These are phyloP conservation scores for Citeromyces nyonsensis DNA, from an alignment of 805 yeast species.

Conservation along the genomic window DNA sequence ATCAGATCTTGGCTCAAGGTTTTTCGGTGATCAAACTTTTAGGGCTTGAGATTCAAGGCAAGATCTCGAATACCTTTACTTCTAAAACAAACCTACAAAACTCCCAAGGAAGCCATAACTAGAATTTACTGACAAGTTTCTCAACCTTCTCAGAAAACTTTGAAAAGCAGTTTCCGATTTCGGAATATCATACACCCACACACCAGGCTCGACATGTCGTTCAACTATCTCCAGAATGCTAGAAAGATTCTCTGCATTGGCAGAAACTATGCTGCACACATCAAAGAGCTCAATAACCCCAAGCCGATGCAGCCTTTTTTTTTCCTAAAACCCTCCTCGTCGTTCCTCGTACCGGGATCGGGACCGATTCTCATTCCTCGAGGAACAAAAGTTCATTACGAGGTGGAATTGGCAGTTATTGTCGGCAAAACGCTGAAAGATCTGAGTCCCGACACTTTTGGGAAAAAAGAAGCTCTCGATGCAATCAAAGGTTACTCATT, in stretches of 20 bases:
- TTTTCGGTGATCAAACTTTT: too few relatives aligned
- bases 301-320: slow-evolving; percentile 82
- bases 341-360: slow-evolving; percentile 46
- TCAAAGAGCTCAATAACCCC: slow-evolving; percentile 72
- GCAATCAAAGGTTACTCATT: slow-evolving; percentile 78
- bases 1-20: too few relatives aligned
- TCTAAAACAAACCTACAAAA: too few relatives aligned
- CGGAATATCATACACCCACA: too few relatives aligned
- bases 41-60: too few relatives aligned
- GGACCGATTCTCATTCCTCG: slow-evolving; percentile 79
- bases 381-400: slow-evolving; percentile 77
- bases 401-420: slow-evolving; percentile 78
- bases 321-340: slow-evolving; percentile 79
- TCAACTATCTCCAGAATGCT: slow-evolving; percentile 40
- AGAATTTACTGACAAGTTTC: too few relatives aligned
- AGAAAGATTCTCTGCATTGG: slow-evolving; percentile 89
- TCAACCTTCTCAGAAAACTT: too few relatives aligned
- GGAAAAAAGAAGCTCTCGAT: slow-evolving; percentile 54
- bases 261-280: slow-evolving; percentile 94
- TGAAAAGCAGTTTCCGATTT: too few relatives aligned
- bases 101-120: too few relatives aligned
- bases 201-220: slow-evolving; percentile 20
- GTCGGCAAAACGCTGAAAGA: slow-evolving; percentile 51
- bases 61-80: too few relatives aligned
- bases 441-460: slow-evolving; percentile 37